Conservation (phyloP, 805 yeast genomes). For the Debaryomyces maramus region DNA sequence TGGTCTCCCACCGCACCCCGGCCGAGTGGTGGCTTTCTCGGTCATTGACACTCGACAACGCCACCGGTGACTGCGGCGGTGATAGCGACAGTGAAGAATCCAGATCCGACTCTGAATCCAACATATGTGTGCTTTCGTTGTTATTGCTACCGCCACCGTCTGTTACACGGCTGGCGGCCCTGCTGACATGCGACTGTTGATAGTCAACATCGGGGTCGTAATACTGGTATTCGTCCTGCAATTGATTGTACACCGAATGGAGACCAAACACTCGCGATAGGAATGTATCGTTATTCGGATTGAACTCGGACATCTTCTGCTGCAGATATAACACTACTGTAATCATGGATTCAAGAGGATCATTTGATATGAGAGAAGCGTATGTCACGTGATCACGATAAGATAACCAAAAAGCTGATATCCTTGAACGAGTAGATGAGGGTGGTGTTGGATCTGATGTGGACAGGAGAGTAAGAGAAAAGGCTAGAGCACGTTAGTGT, state of each 20-base stretch:
- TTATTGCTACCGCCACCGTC: not conserved
- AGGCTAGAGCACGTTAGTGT: too few species aligned
- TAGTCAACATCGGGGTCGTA: constrained; percentile 35
- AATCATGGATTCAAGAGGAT: too few species aligned
- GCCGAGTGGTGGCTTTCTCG: constrained; percentile 9
- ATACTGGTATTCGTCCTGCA: constrained; percentile 39
- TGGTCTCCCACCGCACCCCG: constrained; percentile 7
- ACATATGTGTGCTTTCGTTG: constrained; percentile 17
- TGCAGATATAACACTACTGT: too few species aligned
- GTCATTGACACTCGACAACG: not conserved
- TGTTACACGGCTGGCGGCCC: not conserved
- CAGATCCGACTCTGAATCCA: constrained; percentile 37
- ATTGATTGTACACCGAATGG: constrained; percentile 43
- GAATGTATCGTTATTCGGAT: constrained; percentile 49
- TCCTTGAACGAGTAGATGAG: too few species aligned
- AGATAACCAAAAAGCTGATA: too few species aligned
- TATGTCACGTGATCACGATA: too few species aligned
- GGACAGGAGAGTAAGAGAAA: too few species aligned
- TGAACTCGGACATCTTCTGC: not conserved
- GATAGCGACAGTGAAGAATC: constrained; percentile 27
- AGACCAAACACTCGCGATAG: constrained; percentile 64
- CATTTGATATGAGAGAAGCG: too few species aligned
- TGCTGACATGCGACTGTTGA: constrained; percentile 5
- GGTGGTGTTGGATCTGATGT: too few species aligned
- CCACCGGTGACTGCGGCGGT: constrained; percentile 16